A percentile compares a stretch with the other conserved stretches of the same genome.
phyloP scores from a whole-genome alignment of 208 protist species.

The Leishmania arabica region DNA sequence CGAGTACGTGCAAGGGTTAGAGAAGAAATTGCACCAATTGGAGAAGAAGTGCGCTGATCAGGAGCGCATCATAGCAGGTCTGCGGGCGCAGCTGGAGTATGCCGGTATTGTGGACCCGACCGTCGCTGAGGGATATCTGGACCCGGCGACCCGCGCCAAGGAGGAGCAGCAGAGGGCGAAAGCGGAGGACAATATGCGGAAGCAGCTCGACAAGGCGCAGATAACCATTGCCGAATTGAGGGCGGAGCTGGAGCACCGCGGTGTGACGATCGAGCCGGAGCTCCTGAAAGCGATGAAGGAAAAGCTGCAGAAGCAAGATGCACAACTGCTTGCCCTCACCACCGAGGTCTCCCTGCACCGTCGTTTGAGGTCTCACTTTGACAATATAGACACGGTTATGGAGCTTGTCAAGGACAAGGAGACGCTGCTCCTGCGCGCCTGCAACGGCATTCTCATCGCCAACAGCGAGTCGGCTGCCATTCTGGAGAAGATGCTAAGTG shows the following conservation, averaged over 20 bases:
- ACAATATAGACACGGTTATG: slow-evolving; percentile 19
- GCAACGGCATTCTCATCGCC: slow-evolving; percentile 16
- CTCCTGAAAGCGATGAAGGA: slow-evolving; percentile 35
- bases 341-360: slow-evolving; percentile 22
- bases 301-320: slow-evolving; percentile 24
- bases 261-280: slow-evolving; percentile 24
- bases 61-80: slow-evolving; percentile 49
- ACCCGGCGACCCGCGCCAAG: slow-evolving; percentile 18
- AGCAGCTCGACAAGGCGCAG: slow-evolving; percentile 45
- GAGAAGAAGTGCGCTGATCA: slow-evolving; percentile 65
- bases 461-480: slow-evolving; percentile 32
- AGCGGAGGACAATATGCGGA: slow-evolving; percentile 31
- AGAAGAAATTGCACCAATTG: slow-evolving; percentile 36
- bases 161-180: slow-evolving; percentile 25
- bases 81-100: slow-evolving; percentile 53
- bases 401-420: slow-evolving; percentile 27
- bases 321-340: slow-evolving; percentile 10
- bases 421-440: slow-evolving; percentile 24
- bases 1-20: slow-evolving; percentile 66
- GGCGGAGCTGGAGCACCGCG: slow-evolving; percentile 44
- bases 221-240: slow-evolving; percentile 40
- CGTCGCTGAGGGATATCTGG: slow-evolving; percentile 26
- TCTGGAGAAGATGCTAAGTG: slow-evolving; percentile 11
- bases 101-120: slow-evolving; percentile 49
- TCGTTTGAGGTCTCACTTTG: slow-evolving; percentile 10